Evolutionary conservation across 2,329 filamentous ascomycete species (phyloP), one percentile per base, ranked within the genome.

Genomic region (Chaetothyriales sp.): DNA sequence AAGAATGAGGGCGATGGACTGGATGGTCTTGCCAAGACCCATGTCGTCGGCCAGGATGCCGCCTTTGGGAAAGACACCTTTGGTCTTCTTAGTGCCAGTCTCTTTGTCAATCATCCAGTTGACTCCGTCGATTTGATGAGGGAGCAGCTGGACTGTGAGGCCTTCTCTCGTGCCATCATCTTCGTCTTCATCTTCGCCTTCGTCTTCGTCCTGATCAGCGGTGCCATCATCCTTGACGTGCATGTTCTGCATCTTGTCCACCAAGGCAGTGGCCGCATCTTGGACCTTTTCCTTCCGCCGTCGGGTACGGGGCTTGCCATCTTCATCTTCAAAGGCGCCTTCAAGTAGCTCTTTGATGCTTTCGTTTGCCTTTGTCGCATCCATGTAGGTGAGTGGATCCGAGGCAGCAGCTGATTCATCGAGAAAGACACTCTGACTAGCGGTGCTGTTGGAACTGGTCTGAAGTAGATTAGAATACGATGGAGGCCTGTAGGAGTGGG

Each of bases 31-130:
- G 53, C 92, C 92, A 13, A 97, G 73, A 59, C 90, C 90, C 90
- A 97, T 72, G 65, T 98, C 92, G 63, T 98, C 92, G 18, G 92
- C 92, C 37, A 98, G 77, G 57, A 98, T 94, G 18, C 92, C 92
- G 37, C 92, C 92, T 61, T 94, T 92, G 28, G 90, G 89, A 8
- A 94, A 77, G 1, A 80, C 74, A 3, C 77, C 79, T 54, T 86
- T 86, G 60, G 83, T 85, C 70, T 92, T 95, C 55, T 86, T 81
- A 18, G 82, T 81, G 2, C 90, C 89, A 9, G 88, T 82, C 69
- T 98, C 92, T 62, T 94, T 88, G 54, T 89, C 86, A 51, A 79
- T 83, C 88, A 98, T 95, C 90, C 92, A 98, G 52, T 83, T 80
- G 1, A 97, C 84, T 61, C 92, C 92, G 51, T 95, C 87, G 13